Percentiles rank a stretch among this genome's conserved stretches.
Evolutionary conservation across 148 eudicot genomes (phyloP).

Genomic region (Vaccinium macrocarpon): DNA sequence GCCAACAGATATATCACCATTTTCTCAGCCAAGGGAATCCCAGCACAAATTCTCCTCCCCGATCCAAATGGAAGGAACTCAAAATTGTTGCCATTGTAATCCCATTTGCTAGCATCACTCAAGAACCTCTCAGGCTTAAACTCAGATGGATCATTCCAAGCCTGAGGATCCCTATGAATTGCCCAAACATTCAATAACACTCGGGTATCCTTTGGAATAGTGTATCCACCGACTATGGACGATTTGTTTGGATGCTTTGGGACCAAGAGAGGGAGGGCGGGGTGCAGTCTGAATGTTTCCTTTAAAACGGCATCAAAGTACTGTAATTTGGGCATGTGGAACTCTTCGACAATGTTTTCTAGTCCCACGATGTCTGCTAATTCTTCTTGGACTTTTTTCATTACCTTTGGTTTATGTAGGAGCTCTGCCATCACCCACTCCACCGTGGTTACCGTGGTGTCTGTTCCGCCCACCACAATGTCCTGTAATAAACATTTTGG

Average conservation of each 20-base stretch:
- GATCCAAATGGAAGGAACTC: slow-evolving; percentile 45
- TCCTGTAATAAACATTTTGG: slow-evolving; percentile 27
- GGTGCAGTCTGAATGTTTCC: slow-evolving; percentile 40
- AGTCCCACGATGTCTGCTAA: slow-evolving; percentile 28
- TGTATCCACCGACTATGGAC: slow-evolving; percentile 28
- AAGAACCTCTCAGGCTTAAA: slow-evolving; percentile 35
- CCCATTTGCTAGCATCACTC: slow-evolving; percentile 3
- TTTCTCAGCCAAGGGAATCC: slow-evolving; percentile 35
- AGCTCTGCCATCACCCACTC: slow-evolving; percentile 49
- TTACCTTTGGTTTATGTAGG: slow-evolving; percentile 20
- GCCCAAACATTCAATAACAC: slow-evolving; percentile 27
- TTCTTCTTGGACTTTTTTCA: slow-evolving; percentile 36
- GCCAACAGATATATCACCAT: slow-evolving; percentile 30
- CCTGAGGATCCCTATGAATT: slow-evolving; percentile 30
- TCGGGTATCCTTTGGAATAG: slow-evolving; percentile 24
- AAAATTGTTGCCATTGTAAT: slow-evolving; percentile 35
- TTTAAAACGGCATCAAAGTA: slow-evolving; percentile 44
- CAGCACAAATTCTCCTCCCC: slow-evolving; percentile 48
- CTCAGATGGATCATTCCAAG: slow-evolving; percentile 17
- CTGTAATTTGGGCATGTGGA: slow-evolving; percentile 25
- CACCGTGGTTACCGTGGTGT: slow-evolving; percentile 27
- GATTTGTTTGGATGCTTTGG: slow-evolving; percentile 27
- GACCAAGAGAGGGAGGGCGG: slow-evolving; percentile 28
- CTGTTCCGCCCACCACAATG: slow-evolving; percentile 38
- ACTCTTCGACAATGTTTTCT: slow-evolving; percentile 33